phyloP scores from a whole-genome alignment of 306 rosid genomes.

The Cucumis cinereus region DNA sequence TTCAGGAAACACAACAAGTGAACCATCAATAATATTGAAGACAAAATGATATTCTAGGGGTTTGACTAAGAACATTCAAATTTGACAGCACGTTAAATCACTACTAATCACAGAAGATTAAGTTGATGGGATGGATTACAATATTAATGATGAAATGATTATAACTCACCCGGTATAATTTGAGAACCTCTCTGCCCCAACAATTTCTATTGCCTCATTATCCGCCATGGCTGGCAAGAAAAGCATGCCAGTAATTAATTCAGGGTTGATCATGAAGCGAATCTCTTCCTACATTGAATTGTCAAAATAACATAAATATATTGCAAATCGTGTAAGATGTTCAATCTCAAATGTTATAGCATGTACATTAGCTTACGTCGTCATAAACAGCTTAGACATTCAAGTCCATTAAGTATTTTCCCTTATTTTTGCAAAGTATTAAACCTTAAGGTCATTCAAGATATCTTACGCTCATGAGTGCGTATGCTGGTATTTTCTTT shows the following conservation, averaged over 20 bases:
- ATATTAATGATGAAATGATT: not conserved
- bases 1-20: not conserved
- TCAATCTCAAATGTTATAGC: not conserved
- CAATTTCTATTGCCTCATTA: constrained; percentile 81
- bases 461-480: not conserved
- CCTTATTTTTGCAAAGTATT: not conserved
- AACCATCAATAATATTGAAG: not conserved
- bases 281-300: constrained; percentile 68
- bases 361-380: not conserved
- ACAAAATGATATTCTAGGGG: not conserved
- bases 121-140: not conserved
- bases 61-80: not conserved
- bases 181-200: constrained; percentile 90
- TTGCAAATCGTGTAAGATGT: not conserved
- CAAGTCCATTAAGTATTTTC: not conserved
- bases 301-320: constrained; percentile 10
- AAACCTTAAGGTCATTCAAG: not conserved
- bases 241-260: constrained; percentile 76
- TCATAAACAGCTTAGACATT: not conserved
- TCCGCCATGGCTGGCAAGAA: constrained; percentile 85
- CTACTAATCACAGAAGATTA: not conserved
- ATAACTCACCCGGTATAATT: constrained; percentile 63
- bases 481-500: not conserved
- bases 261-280: constrained; percentile 86
- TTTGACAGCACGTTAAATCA: not conserved